Base-by-base conservation (phyloP, 495 filamentous ascomycete genomes). In the Pseudomonodictys pantanalensis region DNA sequence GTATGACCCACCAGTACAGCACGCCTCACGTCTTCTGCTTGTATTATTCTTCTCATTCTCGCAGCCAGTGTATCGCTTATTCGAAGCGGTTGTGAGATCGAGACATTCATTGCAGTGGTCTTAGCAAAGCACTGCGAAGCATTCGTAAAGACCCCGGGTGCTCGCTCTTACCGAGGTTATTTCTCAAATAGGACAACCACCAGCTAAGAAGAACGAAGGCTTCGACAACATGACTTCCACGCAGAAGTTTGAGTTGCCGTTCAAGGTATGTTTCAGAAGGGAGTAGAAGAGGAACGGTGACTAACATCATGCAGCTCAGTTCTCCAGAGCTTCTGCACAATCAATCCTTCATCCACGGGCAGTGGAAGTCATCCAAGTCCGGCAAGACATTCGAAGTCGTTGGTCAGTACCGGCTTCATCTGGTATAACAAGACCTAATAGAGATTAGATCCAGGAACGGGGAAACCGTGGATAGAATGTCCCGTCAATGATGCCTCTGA, bases 301-400 rank as follows among this genome's bases (percentile, higher is more conserved):
- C 38, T 41, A 3, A 41, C 38, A 3, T n/a, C 24, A 2, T 8
- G 25, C 49, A 87, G 79, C 74, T 88, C 46, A 77, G 79, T 50
- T 76, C 86, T 62, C 78, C 83, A 9, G 73, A 74, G 2, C 70
- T 88, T 11, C 77, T 88, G 56, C 79, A 82, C 24, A 58, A 68
- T 54, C 71, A 86, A 58, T 83, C 82, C 7, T 83, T 81, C 51
- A 74, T 88, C 33, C 73, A 80, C 51, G 79, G 85, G 35, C 62
- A 84, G 69, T 88, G 85, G 86, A 72, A 84, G 18, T 76, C 78
- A 52, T 76, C 84, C 6, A 83, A 81, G 68, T 85, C 78, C 17
- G 83, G 83, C 18, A 76, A 83, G 56, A 76, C 82, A 22, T 89
- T 89, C 56, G 84, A 88, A 62, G 80, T 89, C 23, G 69, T 86